Conservation (phyloP, 169 alveolate genomes). For the Neospora caninum region DNA sequence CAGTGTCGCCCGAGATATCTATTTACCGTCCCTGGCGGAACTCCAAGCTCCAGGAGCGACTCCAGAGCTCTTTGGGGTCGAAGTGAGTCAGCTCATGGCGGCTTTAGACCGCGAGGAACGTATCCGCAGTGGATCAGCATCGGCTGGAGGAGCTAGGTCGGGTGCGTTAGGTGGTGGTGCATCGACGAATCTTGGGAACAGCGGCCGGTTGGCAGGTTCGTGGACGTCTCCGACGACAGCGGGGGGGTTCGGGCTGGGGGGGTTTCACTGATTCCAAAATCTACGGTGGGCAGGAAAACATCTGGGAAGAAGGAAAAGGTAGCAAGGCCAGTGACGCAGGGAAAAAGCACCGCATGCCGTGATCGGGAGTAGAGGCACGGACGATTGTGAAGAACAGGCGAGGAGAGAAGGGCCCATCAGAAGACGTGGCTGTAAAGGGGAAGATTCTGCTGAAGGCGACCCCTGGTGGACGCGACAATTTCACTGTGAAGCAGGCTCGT, state of each 20-base stretch:
- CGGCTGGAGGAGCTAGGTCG: background rate
- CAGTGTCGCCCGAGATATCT: background rate
- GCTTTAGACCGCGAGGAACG: constrained; percentile 23
- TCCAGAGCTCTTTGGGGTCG: background rate
- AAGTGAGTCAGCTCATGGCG: background rate
- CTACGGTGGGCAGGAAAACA: too few relatives aligned
- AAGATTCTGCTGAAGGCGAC: too few relatives aligned
- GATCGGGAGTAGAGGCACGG: too few relatives aligned
- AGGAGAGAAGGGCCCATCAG: too few relatives aligned
- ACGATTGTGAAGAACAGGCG: too few relatives aligned
- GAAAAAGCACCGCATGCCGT: too few relatives aligned
- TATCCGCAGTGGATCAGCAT: background rate
- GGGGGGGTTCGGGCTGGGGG: background rate
- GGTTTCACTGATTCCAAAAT: background rate
- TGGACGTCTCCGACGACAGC: background rate
- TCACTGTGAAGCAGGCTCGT: too few relatives aligned
- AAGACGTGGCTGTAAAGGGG: too few relatives aligned
- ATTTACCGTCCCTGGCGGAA: background rate
- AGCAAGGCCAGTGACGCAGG: too few relatives aligned
- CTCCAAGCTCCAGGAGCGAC: constrained; percentile 27
- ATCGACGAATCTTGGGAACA: too few relatives aligned
- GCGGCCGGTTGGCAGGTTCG: background rate
- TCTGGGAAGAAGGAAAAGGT: too few relatives aligned
- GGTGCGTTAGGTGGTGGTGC: background rate
- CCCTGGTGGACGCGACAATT: too few relatives aligned